A percentile compares a stretch with the other conserved stretches of the same genome.
Conservation (phyloP, 805 yeast species). For the Zygotorulaspora florentina region DNA sequence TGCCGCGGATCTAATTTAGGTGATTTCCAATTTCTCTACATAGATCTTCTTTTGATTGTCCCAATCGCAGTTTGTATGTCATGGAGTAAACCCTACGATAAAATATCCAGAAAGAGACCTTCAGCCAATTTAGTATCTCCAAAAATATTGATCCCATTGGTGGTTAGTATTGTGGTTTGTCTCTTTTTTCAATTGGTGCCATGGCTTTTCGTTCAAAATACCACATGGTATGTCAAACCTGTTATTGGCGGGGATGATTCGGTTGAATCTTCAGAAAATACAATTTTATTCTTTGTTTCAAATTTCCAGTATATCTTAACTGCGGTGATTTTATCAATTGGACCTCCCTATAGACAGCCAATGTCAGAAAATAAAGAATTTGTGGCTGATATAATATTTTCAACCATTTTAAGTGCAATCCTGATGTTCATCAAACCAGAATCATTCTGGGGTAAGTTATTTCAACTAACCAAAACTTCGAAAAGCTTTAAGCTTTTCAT, state of each 20-base stretch:
- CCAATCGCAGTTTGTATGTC: constrained; percentile 98
- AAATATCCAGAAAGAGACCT: constrained; percentile 69
- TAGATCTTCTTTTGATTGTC: constrained; percentile 82
- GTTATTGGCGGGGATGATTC: constrained; percentile 76
- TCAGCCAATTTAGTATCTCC: constrained; percentile 91
- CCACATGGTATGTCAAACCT: constrained; percentile 77
- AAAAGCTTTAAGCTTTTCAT: constrained; percentile 48
- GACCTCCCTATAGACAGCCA: constrained; percentile 89
- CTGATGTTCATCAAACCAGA: constrained; percentile 54
- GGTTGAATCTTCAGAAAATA: constrained; percentile 85
- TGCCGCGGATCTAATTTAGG: constrained; percentile 89
- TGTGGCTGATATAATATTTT: constrained; percentile 51
- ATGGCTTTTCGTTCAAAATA: constrained; percentile 57
- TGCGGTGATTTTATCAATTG: constrained; percentile 81
- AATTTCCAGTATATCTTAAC: constrained; percentile 85
- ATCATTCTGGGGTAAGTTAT: constrained; percentile 56
- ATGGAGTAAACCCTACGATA: constrained; percentile 78
- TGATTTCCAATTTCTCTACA: constrained; percentile 93
- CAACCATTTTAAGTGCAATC: constrained; percentile 46
- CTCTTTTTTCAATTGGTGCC: constrained; percentile 60
- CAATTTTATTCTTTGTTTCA: constrained; percentile 72
- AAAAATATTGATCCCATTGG: constrained; percentile 75
- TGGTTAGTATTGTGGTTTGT: constrained; percentile 69
- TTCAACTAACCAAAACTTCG: constrained; percentile 70
- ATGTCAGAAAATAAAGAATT: constrained; percentile 66